Conservation (phyloP, 441 rosid genomes). For the Kokia cookei region DNA sequence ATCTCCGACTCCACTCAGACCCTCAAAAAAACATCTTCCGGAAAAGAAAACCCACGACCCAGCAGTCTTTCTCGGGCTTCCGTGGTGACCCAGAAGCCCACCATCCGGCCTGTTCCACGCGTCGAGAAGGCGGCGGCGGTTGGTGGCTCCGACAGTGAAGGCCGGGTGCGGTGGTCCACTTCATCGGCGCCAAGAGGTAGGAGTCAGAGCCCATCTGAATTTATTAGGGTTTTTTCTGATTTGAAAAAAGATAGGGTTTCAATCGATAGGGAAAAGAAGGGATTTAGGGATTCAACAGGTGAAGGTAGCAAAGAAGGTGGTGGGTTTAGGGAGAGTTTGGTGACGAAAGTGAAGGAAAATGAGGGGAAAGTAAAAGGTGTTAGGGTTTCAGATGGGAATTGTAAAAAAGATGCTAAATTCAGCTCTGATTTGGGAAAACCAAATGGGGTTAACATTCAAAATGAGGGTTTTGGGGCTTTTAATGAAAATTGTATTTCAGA, state of each 20-base stretch:
- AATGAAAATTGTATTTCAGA: conserved; percentile 11
- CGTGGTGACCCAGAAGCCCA: conserved; percentile 47
- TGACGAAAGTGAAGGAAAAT: conserved; percentile 25
- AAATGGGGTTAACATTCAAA: conserved; percentile 10
- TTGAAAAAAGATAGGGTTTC: conserved; percentile 34
- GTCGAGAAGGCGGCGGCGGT: conserved; percentile 37
- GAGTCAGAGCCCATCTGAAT: conserved; percentile 82
- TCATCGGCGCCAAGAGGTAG: conserved; percentile 79
- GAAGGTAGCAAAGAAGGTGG: conserved; percentile 33
- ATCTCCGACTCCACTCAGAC: conserved; percentile 29
- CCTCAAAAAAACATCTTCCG: conserved; percentile 37
- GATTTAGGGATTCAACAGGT: conserved; percentile 12
- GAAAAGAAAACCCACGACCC: conserved; percentile 50
- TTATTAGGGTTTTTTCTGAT: conserved; percentile 56
- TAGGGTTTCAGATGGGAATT: conserved; percentile 10
- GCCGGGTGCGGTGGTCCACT: conserved; percentile 43
- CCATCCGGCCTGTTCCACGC: conserved; percentile 46
- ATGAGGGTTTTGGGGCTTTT: conserved; percentile 4
- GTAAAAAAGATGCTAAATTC: conserved; percentile 15
- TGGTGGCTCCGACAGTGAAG: conserved; percentile 23
- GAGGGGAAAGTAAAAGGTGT: conserved; percentile 14
- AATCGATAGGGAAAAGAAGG: conserved; percentile 17
- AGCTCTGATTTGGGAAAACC: conserved; percentile 21
- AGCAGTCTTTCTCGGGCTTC: conserved; percentile 16
- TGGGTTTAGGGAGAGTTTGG: conserved; percentile 20